Conservation (phyloP, 805 yeast genomes). For the Kockiozyma suomiensis region DNA sequence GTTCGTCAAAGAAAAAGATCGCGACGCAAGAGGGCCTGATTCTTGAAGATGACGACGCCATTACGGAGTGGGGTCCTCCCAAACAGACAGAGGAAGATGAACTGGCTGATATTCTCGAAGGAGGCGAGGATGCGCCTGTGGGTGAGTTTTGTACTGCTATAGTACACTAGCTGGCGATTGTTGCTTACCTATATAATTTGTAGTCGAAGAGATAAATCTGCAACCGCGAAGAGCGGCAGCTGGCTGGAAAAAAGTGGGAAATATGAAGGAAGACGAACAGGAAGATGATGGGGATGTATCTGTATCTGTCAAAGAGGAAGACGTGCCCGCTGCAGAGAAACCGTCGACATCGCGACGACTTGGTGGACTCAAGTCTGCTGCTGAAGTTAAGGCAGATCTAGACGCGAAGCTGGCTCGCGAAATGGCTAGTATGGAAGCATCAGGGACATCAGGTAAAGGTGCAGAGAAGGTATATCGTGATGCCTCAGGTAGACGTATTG, state of each 20-base stretch:
- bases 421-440: constrained; percentile 26
- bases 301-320: not conserved
- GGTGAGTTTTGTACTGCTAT: constrained; percentile 6
- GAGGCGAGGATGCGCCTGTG: constrained; percentile 39
- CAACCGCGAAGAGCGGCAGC: constrained; percentile 15
- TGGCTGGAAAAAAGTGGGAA: constrained; percentile 37
- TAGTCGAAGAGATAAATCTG: constrained; percentile 17
- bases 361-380: constrained; percentile 55
- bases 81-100: constrained; percentile 29
- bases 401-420: constrained; percentile 40
- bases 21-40: constrained; percentile 23
- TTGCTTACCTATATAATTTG: not conserved
- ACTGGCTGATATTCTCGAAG: constrained; percentile 38
- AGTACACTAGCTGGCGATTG: not conserved
- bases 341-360: constrained; percentile 1
- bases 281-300: not conserved
- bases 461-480: constrained; percentile 61
- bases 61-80: constrained; percentile 13
- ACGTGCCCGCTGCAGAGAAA: constrained; percentile 1
- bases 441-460: constrained; percentile 24
- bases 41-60: constrained; percentile 36
- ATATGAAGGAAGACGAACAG: not conserved
- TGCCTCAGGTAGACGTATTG: constrained; percentile 57
- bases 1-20: not conserved
- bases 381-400: constrained; percentile 46